Conservation (phyloP, 1,139 yeast species). For the Candida labiduridarum region DNA sequence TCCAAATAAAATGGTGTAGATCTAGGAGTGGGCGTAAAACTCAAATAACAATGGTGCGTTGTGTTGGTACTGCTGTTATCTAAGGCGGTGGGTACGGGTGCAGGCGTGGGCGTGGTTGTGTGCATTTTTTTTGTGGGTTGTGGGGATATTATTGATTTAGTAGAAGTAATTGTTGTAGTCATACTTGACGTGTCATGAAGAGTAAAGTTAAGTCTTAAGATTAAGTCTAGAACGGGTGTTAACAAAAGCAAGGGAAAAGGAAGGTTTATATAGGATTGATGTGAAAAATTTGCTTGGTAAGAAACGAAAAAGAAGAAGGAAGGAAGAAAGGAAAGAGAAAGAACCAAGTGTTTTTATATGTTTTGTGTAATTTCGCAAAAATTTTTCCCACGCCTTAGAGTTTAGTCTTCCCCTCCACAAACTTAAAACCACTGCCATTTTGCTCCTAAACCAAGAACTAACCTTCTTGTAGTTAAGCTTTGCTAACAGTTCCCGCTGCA, state of each 20-base stretch:
- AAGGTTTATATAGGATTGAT: background rate
- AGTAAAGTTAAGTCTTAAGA: background rate
- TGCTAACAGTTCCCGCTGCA: no score
- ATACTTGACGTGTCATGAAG: background rate
- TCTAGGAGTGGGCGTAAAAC: slow-evolving; percentile 6
- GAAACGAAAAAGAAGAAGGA: background rate
- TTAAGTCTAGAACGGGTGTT: background rate
- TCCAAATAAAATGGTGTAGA: slow-evolving; percentile 11
- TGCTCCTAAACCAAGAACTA: no score
- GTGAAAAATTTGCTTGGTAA: background rate
- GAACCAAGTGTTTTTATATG: background rate
- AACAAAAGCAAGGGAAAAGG: background rate
- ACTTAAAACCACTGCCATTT: no score
- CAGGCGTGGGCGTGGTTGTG: background rate
- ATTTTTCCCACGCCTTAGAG: background rate
- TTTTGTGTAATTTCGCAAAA: background rate
- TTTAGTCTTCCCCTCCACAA: slow-evolving; percentile 1
- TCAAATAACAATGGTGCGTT: background rate
- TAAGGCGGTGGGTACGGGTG: background rate
- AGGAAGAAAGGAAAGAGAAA: background rate
- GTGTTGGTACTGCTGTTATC: background rate
- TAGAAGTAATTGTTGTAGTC: background rate
- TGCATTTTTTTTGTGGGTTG: slow-evolving; percentile 12
- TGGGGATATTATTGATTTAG: slow-evolving; percentile 10
- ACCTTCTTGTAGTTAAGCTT: no score